These are phyloP conservation scores for Rhododendron williamsianum DNA, from an alignment of 148 eudicot species.

Conservation along the genomic window DNA sequence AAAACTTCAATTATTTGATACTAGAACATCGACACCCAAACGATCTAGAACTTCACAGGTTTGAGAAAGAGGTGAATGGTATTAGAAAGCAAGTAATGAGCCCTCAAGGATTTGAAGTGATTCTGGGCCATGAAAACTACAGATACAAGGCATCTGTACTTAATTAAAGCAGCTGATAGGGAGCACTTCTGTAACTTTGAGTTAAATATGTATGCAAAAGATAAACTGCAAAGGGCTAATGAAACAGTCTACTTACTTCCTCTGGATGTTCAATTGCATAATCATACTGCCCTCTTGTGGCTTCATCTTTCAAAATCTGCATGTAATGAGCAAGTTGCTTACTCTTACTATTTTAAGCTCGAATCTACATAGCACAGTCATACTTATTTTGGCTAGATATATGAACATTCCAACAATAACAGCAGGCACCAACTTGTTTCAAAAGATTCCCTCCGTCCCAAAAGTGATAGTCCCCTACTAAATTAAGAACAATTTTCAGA, in stretches of 20 bases:
- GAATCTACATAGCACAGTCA: background rate
- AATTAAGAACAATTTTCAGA: background rate
- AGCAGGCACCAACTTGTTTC: background rate
- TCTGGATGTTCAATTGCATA: slow-evolving; percentile 97
- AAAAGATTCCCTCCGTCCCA: background rate
- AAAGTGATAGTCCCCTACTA: background rate
- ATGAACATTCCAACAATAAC: background rate
- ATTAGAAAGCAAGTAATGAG: background rate
- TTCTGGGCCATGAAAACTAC: background rate
- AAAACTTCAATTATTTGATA: background rate
- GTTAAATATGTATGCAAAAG: background rate
- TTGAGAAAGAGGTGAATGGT: background rate
- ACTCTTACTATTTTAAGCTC: background rate
- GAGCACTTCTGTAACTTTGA: background rate
- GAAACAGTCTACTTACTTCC: slow-evolving; percentile 43
- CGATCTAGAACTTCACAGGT: background rate
- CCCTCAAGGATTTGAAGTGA: background rate
- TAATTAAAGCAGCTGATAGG: slow-evolving; percentile 1
- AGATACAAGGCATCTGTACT: background rate
- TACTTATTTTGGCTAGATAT: background rate
- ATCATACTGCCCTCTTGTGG: slow-evolving; percentile 78
- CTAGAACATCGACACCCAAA: background rate
- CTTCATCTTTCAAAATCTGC: slow-evolving; percentile 90
- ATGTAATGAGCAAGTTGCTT: slow-evolving; percentile 7
- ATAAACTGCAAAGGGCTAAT: background rate